Conservation (phyloP, 768 basidiomycete species). For the Kwoniella shandongensis region DNA sequence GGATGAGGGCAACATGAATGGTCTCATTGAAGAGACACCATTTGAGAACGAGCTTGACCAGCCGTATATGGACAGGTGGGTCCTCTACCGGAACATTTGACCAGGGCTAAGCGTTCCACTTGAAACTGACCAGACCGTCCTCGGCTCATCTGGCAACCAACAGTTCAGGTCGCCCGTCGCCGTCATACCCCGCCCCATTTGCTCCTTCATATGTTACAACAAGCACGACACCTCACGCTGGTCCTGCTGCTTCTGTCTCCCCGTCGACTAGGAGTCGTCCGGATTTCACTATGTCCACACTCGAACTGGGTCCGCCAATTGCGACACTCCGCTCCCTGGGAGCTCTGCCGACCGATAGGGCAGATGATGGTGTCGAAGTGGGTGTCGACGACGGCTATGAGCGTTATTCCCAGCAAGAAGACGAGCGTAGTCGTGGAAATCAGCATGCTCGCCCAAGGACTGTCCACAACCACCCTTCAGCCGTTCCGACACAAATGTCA, state of each 20-base stretch:
- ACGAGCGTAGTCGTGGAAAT: not conserved
- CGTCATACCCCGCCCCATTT: not conserved
- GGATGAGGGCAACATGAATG: not conserved
- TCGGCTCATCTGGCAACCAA: not conserved
- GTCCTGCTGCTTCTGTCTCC: too few species aligned
- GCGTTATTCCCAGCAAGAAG: conserved; percentile 1
- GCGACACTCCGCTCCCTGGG: conserved; percentile 6
- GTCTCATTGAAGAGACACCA: not conserved
- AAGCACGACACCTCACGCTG: not conserved
- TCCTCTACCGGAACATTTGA: too few species aligned
- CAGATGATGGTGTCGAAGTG: too few species aligned
- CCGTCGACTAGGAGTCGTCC: not conserved
- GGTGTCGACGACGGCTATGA: too few species aligned
- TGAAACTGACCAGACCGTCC: too few species aligned
- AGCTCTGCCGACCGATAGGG: not conserved
- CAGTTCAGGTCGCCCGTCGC: not conserved
- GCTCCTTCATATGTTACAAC: not conserved
- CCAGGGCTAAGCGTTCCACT: too few species aligned
- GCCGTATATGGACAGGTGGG: not conserved
- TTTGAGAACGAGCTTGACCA: not conserved
- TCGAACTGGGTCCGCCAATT: conserved; percentile 8
- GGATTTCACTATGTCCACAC: conserved; percentile 6
- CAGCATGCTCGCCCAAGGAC: too few species aligned
- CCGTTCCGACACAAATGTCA: not conserved
- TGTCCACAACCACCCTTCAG: too few species aligned